Percentiles rank a stretch among this genome's conserved stretches.
Evolutionary conservation across 1,284 basidiomycete species (phyloP).

Genomic region (Singerocomus inundabilis): DNA sequence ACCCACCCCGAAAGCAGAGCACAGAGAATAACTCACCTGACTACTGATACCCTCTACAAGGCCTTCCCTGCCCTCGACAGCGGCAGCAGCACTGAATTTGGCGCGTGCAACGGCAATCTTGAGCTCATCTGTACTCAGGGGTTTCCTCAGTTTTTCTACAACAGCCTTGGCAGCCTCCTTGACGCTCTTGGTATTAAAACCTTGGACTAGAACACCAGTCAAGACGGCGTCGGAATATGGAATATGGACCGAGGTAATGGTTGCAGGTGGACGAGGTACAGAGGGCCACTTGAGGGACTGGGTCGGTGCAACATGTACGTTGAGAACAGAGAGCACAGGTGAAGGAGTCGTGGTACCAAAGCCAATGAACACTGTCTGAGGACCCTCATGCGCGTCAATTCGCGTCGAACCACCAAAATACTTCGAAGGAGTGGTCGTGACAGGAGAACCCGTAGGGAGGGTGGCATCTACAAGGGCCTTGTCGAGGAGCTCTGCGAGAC

Average conservation of each 20-base stretch:
- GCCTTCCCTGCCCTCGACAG: constrained; percentile 72
- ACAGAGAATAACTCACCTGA: constrained; percentile 47
- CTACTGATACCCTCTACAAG: constrained; percentile 59
- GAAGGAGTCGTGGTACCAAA: constrained; percentile 69
- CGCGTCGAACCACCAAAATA: constrained; percentile 90
- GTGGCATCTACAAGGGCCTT: constrained; percentile 58
- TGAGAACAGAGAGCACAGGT: constrained; percentile 74
- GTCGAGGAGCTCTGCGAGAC: constrained; percentile 71
- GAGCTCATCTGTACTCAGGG: constrained; percentile 68
- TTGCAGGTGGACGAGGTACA: constrained; percentile 49
- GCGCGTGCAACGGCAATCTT: constrained; percentile 84
- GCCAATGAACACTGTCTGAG: constrained; percentile 80
- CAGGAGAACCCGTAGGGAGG: constrained; percentile 40
- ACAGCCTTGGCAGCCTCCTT: constrained; percentile 65
- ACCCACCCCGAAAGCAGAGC: constrained; percentile 6
- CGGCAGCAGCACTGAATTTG: constrained; percentile 76
- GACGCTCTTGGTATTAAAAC: constrained; percentile 54
- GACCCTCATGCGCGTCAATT: constrained; percentile 56
- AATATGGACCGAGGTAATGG: constrained; percentile 72
- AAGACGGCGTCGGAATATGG: constrained; percentile 90
- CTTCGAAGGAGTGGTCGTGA: constrained; percentile 43
- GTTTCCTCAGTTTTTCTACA: constrained; percentile 66
- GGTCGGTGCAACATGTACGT: constrained; percentile 70
- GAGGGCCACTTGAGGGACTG: constrained; percentile 84
- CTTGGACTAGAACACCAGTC: constrained; percentile 78